A percentile compares a stretch with the other conserved stretches of the same genome.
phyloP scores from a whole-genome alignment of 2,329 filamentous ascomycete species.

The Venturiaceae sp. region DNA sequence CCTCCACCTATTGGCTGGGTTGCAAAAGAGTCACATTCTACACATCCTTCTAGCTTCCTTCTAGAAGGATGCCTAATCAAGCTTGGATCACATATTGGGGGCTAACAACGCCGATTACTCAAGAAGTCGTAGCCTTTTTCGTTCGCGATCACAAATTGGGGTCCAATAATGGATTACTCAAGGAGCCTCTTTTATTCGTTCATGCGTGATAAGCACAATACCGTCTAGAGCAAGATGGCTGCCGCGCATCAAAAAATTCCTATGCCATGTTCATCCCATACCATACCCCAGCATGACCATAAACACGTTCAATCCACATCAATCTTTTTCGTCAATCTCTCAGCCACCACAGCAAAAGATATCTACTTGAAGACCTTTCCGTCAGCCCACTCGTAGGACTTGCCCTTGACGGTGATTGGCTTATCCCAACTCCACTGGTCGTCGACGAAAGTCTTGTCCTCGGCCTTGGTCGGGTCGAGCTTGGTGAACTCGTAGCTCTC shows the following conservation, averaged over 20 bases:
- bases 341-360: not conserved
- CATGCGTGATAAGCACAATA: not conserved
- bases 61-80: not conserved
- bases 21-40: not conserved
- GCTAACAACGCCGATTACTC: too few species aligned
- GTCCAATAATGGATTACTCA: too few species aligned
- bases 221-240: not conserved
- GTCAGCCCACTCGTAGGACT: constrained; percentile 79
- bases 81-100: not conserved
- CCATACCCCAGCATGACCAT: not conserved
- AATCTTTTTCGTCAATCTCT: not conserved
- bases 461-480: constrained; percentile 79
- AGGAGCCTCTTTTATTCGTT: not conserved
- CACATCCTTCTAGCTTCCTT: not conserved
- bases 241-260: not conserved
- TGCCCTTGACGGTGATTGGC: constrained; percentile 68
- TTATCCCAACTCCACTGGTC: constrained; percentile 90
- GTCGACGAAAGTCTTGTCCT: constrained; percentile 79
- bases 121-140: too few species aligned
- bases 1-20: too few species aligned
- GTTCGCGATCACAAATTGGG: too few species aligned
- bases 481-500: constrained; percentile 96
- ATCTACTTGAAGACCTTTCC: constrained; percentile 98
- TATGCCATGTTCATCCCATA: not conserved
- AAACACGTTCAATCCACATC: not conserved